A percentile compares a stretch with the other conserved stretches of the same genome.
These are phyloP conservation scores for Ophiognomonia clavigignenti-juglandacearum DNA, from an alignment of 2,329 filamentous ascomycete species.

Conservation along the genomic window DNA sequence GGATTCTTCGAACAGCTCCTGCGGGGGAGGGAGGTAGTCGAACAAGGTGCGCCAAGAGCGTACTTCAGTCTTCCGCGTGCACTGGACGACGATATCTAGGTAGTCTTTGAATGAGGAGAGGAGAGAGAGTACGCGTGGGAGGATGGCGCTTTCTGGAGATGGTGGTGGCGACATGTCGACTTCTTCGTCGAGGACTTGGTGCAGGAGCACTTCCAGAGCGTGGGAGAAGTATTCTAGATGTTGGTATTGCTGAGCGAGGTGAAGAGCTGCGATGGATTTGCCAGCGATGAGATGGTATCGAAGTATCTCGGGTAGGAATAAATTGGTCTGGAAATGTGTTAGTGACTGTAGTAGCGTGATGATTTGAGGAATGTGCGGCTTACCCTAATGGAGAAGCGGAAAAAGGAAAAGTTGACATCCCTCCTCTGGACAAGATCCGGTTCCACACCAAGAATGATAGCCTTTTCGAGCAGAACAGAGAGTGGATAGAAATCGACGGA, in stretches of 20 bases:
- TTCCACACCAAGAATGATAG: slow-evolving; percentile 85
- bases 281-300: slow-evolving; percentile 72
- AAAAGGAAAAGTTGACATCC: slow-evolving; percentile 85
- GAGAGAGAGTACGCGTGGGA: slow-evolving; percentile 60
- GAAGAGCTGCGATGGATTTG: slow-evolving; percentile 74
- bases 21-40: slow-evolving; percentile 80
- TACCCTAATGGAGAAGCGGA: slow-evolving; percentile 83
- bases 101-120: slow-evolving; percentile 76
- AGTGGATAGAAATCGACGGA: slow-evolving; percentile 94
- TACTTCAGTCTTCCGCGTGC: slow-evolving; percentile 93
- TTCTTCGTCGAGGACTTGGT: slow-evolving; percentile 91
- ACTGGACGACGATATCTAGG: slow-evolving; percentile 92
- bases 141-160: slow-evolving; percentile 56
- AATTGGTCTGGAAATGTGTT: slow-evolving; percentile 61
- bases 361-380: slow-evolving; percentile 28
- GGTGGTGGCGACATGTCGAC: slow-evolving; percentile 64
- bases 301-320: slow-evolving; percentile 86
- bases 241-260: slow-evolving; percentile 79
- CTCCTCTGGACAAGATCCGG: slow-evolving; percentile 89
- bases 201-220: slow-evolving; percentile 84
- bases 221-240: slow-evolving; percentile 89
- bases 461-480: slow-evolving; percentile 82
- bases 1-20: slow-evolving; percentile 90
- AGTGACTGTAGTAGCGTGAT: slow-evolving; percentile 13
- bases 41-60: slow-evolving; percentile 94